Conservation (phyloP, 2,329 filamentous ascomycete genomes). For the Arthrocladium fulminans region DNA sequence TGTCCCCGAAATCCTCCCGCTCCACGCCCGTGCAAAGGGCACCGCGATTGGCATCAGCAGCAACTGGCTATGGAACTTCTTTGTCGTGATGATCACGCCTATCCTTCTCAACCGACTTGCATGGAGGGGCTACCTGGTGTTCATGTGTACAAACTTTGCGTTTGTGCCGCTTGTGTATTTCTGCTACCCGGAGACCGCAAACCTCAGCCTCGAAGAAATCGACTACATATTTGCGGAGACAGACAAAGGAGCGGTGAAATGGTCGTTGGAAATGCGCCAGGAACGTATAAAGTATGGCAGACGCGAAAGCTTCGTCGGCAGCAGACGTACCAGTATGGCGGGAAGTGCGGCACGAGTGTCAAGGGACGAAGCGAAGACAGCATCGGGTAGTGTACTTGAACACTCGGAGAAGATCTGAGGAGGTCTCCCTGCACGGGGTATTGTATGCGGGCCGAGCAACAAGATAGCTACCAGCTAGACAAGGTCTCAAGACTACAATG, state of each 20-base stretch:
- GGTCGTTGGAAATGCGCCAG: conserved; percentile 8
- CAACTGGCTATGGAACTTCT: conserved; percentile 43
- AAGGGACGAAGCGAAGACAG: neutral
- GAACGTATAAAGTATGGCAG: conserved; percentile 10
- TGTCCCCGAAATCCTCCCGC: conserved; percentile 42
- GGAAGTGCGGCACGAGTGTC: neutral
- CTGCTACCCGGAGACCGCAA: conserved; percentile 38
- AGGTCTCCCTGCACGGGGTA: too few species aligned
- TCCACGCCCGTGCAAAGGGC: conserved; percentile 43
- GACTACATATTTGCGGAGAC: conserved; percentile 35
- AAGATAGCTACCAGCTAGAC: too few species aligned
- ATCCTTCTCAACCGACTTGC: conserved; percentile 26
- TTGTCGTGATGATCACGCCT: conserved; percentile 32
- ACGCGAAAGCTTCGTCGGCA: conserved; percentile 8
- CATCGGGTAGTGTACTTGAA: neutral
- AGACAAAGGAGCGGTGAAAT: conserved; percentile 15
- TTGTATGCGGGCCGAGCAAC: too few species aligned
- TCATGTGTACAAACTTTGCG: conserved; percentile 28
- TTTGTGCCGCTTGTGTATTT: conserved; percentile 40
- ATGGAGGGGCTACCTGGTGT: conserved; percentile 31
- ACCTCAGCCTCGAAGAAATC: conserved; percentile 37
- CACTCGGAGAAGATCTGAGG: conserved; percentile 1
- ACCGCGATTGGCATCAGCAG: conserved; percentile 42
- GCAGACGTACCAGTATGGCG: neutral
- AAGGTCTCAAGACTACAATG: too few species aligned